phyloP scores from a whole-genome alignment of 192 early-diverging fungal species.

The Lunasporangiospora selenospora region DNA sequence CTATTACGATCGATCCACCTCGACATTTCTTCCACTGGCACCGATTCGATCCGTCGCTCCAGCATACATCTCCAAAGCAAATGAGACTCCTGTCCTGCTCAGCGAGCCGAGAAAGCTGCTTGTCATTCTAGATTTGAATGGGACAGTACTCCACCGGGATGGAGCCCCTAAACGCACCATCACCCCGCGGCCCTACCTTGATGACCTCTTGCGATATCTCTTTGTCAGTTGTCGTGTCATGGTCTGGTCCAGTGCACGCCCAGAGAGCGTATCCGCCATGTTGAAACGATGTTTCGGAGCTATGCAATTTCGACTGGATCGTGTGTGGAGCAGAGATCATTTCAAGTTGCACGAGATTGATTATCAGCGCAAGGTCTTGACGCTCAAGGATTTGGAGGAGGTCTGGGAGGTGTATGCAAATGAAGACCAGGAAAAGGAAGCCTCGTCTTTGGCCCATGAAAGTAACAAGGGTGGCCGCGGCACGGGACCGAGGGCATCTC shows the following conservation, averaged over 20 bases:
- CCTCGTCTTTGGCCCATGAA: too few relatives aligned
- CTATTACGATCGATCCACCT: slow-evolving; percentile 2
- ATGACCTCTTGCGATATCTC: slow-evolving; percentile 61
- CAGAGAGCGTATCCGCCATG: slow-evolving; percentile 62
- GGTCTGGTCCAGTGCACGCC: slow-evolving; percentile 77
- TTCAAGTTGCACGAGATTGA: slow-evolving; percentile 51
- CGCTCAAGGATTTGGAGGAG: slow-evolving; percentile 68
- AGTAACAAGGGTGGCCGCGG: not conserved
- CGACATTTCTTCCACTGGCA: slow-evolving; percentile 13
- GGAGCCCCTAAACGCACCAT: slow-evolving; percentile 5
- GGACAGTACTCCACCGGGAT: slow-evolving; percentile 64
- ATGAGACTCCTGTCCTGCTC: not conserved
- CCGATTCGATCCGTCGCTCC: slow-evolving; percentile 27
- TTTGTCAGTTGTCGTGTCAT: slow-evolving; percentile 68
- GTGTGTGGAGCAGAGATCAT: slow-evolving; percentile 65
- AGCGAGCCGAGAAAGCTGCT: slow-evolving; percentile 41
- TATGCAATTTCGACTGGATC: slow-evolving; percentile 38
- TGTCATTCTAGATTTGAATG: slow-evolving; percentile 76
- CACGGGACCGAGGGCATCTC: too few relatives aligned
- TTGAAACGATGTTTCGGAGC: too few relatives aligned
- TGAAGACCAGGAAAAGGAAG: not conserved
- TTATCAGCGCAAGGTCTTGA: slow-evolving; percentile 49
- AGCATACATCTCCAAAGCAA: slow-evolving; percentile 1
- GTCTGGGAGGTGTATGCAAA: slow-evolving; percentile 55
- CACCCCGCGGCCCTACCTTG: slow-evolving; percentile 56